These are phyloP conservation scores for Epichloe typhina DNA, from an alignment of 2,329 filamentous ascomycete genomes.

Conservation along the genomic window DNA sequence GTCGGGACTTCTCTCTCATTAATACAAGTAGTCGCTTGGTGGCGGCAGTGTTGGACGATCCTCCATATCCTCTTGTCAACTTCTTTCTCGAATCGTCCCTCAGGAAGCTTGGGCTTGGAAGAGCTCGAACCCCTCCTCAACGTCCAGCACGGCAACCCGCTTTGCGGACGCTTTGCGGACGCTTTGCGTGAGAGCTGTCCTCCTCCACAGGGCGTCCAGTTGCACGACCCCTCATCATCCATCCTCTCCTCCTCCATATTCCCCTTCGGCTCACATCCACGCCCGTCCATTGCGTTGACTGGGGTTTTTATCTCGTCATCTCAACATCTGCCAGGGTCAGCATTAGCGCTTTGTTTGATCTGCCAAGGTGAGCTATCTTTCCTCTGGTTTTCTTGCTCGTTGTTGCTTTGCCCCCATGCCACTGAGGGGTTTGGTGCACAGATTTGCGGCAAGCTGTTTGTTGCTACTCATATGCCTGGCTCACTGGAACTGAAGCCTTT, in stretches of 20 bases:
- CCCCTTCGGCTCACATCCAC: background rate
- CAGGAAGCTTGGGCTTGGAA: too few species aligned
- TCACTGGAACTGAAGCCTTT: background rate
- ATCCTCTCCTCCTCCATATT: background rate
- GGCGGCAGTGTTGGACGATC: too few species aligned
- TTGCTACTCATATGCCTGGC: background rate
- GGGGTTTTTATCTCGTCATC: background rate
- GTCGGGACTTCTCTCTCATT: too few species aligned
- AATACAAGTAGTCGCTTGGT: too few species aligned
- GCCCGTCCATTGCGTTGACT: background rate
- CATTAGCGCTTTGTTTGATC: background rate
- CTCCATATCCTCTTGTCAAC: too few species aligned
- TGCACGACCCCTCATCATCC: constrained; percentile 1
- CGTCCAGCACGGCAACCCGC: background rate
- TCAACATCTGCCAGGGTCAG: background rate
- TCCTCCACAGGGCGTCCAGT: background rate
- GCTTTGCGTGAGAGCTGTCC: background rate
- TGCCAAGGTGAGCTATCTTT: background rate
- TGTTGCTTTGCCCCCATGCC: background rate
- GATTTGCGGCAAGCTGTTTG: background rate
- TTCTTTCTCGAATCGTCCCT: too few species aligned
- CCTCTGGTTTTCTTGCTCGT: too few species aligned
- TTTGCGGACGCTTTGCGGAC: background rate
- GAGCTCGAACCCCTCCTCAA: background rate
- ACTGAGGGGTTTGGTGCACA: background rate